phyloP scores from a whole-genome alignment of 2,329 filamentous ascomycete genomes.

The Pseudocercospora pini-densiflorae region DNA sequence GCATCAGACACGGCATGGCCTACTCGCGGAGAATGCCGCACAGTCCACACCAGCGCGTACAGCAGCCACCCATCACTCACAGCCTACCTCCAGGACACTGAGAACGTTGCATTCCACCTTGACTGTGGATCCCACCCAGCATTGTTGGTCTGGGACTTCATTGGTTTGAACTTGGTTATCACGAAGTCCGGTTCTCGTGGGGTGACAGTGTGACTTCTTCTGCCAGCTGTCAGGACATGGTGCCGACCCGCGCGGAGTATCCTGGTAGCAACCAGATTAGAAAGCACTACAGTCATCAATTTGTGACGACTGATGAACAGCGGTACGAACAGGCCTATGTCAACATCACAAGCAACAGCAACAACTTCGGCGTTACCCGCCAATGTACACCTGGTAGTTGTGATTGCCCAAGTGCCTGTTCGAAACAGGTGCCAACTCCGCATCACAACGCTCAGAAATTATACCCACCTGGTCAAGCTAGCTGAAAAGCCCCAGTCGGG shows the following conservation, averaged over 20 bases:
- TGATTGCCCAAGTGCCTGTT: background rate
- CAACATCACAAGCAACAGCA: background rate
- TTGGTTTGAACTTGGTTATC: background rate
- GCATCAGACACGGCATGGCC: background rate
- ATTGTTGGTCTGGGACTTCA: background rate
- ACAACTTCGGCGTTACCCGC: background rate
- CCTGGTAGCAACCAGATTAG: constrained; percentile 4
- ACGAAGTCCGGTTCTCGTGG: background rate
- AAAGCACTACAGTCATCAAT: constrained; percentile 4
- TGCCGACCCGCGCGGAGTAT: background rate
- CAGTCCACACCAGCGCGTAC: background rate
- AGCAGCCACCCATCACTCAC: background rate
- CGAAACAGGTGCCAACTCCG: background rate
- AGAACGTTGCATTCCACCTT: background rate
- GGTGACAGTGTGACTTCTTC: background rate
- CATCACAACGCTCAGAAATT: background rate
- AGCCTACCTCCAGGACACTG: background rate
- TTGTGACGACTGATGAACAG: background rate
- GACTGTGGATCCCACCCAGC: background rate
- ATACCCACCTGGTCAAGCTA: background rate
- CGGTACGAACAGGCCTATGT: background rate
- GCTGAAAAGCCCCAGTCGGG: background rate
- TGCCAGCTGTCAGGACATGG: background rate
- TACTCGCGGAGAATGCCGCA: background rate
- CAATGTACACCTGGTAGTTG: background rate